phyloP scores from a whole-genome alignment of 108 stramenopile genomes.

The Pelagomonas calceolata region DNA sequence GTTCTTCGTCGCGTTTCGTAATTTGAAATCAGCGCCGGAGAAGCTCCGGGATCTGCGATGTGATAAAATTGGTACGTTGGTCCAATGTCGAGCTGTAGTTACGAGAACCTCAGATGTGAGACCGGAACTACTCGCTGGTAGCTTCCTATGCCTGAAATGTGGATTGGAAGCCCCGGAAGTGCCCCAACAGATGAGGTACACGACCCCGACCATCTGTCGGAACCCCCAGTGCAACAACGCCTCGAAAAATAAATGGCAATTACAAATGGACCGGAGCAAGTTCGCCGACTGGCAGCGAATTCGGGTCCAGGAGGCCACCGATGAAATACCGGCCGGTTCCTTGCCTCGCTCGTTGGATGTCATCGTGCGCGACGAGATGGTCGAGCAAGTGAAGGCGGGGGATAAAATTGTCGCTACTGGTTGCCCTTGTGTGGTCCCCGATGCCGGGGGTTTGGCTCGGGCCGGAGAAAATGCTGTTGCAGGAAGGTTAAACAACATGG shows the following conservation, averaged over 20 bases:
- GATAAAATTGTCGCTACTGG: conserved; percentile 83
- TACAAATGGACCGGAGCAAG: conserved; percentile 49
- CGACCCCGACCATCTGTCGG: conserved; percentile 83
- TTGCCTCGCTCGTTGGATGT: conserved; percentile 93
- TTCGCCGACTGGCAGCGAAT: conserved; percentile 97
- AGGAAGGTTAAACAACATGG: conserved; percentile 5
- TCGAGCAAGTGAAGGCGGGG: conserved; percentile 94
- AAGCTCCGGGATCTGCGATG: conserved; percentile 63
- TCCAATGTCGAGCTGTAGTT: conserved; percentile 72
- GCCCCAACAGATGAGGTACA: conserved; percentile 90
- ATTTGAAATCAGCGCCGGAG: conserved; percentile 37
- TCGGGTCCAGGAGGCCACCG: conserved; percentile 91
- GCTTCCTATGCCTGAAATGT: conserved; percentile 87
- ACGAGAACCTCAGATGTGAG: conserved; percentile 91
- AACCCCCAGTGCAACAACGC: conserved; percentile 75
- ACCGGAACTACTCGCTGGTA: conserved; percentile 86
- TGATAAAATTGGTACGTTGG: conserved; percentile 60
- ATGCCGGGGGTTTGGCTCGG: conserved; percentile 70
- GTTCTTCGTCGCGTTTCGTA: conserved; percentile 69
- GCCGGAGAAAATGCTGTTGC: conserved; percentile 64
- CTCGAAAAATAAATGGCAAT: conserved; percentile 49
- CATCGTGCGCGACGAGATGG: conserved; percentile 85
- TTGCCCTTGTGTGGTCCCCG: conserved; percentile 80
- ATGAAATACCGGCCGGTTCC: conserved; percentile 91
- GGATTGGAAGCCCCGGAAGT: conserved; percentile 59